Evolutionary conservation across 2,329 filamentous ascomycete genomes (phyloP).

Genomic region (Akanthomyces uredinophilus): DNA sequence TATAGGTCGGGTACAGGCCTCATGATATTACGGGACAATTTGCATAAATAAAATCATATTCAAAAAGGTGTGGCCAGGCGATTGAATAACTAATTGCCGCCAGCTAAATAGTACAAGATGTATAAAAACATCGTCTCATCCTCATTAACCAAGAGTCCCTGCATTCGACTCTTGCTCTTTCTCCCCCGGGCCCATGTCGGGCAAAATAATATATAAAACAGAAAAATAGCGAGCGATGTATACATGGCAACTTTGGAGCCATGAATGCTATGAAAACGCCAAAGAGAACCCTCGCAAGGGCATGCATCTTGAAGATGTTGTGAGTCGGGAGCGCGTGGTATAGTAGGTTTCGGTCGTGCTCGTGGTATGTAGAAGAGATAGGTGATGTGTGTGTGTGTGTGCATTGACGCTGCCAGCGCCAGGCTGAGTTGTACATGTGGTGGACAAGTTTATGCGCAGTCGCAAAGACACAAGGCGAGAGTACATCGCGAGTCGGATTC

Average conservation of each 20-base stretch:
- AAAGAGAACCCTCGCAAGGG: not conserved
- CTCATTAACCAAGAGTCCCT: slow-evolving; percentile 9
- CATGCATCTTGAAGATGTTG: not conserved
- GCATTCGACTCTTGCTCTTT: not conserved
- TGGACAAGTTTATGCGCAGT: not conserved
- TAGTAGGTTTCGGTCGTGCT: not conserved
- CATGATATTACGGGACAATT: not conserved
- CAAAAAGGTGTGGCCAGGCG: not conserved
- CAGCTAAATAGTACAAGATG: not conserved
- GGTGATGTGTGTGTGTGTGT: not conserved
- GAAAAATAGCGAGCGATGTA: not conserved
- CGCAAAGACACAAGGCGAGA: not conserved
- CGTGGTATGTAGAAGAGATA: not conserved
- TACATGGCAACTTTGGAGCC: not conserved
- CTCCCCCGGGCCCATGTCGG: not conserved
- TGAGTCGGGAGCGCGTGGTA: not conserved
- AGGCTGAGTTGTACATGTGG: not conserved
- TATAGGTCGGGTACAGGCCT: not conserved
- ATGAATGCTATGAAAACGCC: not conserved
- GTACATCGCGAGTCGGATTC: no score
- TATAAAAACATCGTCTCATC: not conserved
- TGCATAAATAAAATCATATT: not conserved
- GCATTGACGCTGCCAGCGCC: not conserved
- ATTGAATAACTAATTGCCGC: not conserved
- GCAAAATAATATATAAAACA: not conserved